Base-by-base conservation (phyloP, 2,329 filamentous ascomycete genomes). In the Furcasterigmium furcatum region DNA sequence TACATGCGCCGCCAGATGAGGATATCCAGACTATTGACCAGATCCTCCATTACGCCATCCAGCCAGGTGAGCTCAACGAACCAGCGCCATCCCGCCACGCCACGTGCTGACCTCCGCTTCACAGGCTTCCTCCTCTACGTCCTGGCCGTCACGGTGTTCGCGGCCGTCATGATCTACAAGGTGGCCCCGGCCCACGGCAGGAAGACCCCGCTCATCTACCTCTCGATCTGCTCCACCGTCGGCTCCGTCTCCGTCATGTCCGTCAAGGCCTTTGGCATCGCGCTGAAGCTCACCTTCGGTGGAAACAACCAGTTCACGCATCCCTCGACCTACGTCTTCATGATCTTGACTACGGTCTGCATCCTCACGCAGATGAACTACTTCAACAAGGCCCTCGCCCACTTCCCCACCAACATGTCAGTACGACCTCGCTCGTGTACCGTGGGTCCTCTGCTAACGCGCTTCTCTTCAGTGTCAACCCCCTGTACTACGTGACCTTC, bases 341-440 rank as follows among this genome's bases (percentile, higher is more conserved):
- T 92, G 68, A 96, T 99, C 54, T 82, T 97, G 53, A 94, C 91
- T 0, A 77, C 79, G 4, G 89, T 96, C 53, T 99, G 94, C 73
- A 97, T 99, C 62, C 67, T 99, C 55, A 96, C 91, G 9, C 94
- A 99, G 75, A 97, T 99, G 94, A 99, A 99, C 69, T 99, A 99
- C 69, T 96, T 99, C 71, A 99, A 99, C 77, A 99, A 99, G 70
- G 94, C 94, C 8, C 73, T 99, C 49, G 95, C 90, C 66, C 91
- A 95, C 60, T 99, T 97, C 70, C 92, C 89, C 24, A 96, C 94
- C 25, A 96, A 95, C 58, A 95, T 99, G 91, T 96, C 79, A 65
- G 16, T 36, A 38, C 27, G 16, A n/a, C 24, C 4, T 16, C 10
- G 13, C 38, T 19, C 19, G 21, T 9, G 20, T 44, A 18, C 16